A percentile compares a stretch with the other conserved stretches of the same genome.
phyloP scores from a whole-genome alignment of 805 yeast genomes.

The Pichia kluyveri region DNA sequence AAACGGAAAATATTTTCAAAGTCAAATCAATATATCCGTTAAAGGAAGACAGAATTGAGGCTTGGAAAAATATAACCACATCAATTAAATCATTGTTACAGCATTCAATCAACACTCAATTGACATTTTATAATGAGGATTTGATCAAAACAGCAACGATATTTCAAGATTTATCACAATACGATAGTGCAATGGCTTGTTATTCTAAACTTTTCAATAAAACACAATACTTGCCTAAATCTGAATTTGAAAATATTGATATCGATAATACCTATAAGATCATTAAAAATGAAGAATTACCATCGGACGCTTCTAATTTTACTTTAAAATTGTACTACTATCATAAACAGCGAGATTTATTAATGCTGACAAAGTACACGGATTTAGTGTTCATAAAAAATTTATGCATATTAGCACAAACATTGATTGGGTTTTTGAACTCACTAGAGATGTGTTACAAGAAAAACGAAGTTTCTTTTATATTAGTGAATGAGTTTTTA shows the following conservation, averaged over 20 bases:
- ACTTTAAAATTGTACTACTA: slow-evolving; percentile 17
- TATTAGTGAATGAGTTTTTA: slow-evolving; percentile 34
- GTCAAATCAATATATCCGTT: slow-evolving; percentile 29
- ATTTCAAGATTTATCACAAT: slow-evolving; percentile 39
- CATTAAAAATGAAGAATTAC: slow-evolving; percentile 5
- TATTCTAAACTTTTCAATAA: slow-evolving; percentile 37
- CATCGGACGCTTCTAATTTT: slow-evolving; percentile 7
- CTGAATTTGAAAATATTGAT: slow-evolving; percentile 9
- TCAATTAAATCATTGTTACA: slow-evolving; percentile 42
- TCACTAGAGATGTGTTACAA: slow-evolving; percentile 18
- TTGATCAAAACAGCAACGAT: slow-evolving; percentile 28
- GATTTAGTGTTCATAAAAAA: slow-evolving; percentile 23
- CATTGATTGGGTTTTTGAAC: slow-evolving; percentile 18
- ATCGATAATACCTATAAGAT: slow-evolving; percentile 8
- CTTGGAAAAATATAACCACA: slow-evolving; percentile 38
- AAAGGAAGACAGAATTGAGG: slow-evolving; percentile 34
- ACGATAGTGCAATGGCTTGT: slow-evolving; percentile 49
- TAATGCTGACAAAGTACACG: slow-evolving; percentile 14
- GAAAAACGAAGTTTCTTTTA: slow-evolving; percentile 33
- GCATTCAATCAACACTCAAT: slow-evolving; percentile 42
- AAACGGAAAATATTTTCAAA: slow-evolving; percentile 31
- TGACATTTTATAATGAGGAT: slow-evolving; percentile 27
- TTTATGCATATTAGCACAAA: slow-evolving; percentile 21
- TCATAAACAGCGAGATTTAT: slow-evolving; percentile 13
- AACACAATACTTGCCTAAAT: slow-evolving; percentile 9